A percentile compares a stretch with the other conserved stretches of the same genome.
phyloP scores from a whole-genome alignment of 2,329 filamentous ascomycete genomes.

The Botrytis elliptica region DNA sequence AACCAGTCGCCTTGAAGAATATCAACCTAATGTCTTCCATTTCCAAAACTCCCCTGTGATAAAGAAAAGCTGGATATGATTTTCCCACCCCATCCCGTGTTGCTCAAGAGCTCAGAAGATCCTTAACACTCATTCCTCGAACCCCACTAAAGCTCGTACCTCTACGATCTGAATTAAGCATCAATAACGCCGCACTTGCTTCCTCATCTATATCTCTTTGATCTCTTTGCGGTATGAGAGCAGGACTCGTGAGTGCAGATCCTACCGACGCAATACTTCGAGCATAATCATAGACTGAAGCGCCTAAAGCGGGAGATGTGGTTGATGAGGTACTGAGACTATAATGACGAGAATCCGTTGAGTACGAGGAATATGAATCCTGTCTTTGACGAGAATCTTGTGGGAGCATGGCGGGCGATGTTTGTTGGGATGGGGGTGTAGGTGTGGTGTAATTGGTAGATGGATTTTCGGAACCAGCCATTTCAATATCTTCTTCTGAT shows the following conservation, averaged over 20 bases:
- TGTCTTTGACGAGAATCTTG: constrained; percentile 49
- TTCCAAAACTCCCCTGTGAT: background rate
- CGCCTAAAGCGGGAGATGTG: constrained; percentile 59
- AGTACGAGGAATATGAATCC: constrained; percentile 52
- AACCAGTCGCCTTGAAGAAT: background rate
- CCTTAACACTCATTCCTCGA: constrained; percentile 54
- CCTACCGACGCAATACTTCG: constrained; percentile 42
- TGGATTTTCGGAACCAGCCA: constrained; percentile 52
- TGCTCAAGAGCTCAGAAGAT: constrained; percentile 50
- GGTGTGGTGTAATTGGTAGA: constrained; percentile 48
- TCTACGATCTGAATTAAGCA: constrained; percentile 76
- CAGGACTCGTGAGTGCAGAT: constrained; percentile 59
- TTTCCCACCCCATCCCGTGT: background rate
- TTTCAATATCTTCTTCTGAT: constrained; percentile 55
- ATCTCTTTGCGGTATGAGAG: constrained; percentile 55
- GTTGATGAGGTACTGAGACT: constrained; percentile 50
- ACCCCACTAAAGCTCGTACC: constrained; percentile 35
- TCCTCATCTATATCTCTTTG: constrained; percentile 57
- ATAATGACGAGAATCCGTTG: constrained; percentile 51
- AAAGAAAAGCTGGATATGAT: background rate
- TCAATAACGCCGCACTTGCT: constrained; percentile 80
- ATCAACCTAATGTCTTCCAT: background rate
- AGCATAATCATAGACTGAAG: constrained; percentile 46
- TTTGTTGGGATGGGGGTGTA: constrained; percentile 37
- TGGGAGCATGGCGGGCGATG: constrained; percentile 52